Conservation (phyloP, 306 rosid species). For the Sechiopsis laciniata region DNA sequence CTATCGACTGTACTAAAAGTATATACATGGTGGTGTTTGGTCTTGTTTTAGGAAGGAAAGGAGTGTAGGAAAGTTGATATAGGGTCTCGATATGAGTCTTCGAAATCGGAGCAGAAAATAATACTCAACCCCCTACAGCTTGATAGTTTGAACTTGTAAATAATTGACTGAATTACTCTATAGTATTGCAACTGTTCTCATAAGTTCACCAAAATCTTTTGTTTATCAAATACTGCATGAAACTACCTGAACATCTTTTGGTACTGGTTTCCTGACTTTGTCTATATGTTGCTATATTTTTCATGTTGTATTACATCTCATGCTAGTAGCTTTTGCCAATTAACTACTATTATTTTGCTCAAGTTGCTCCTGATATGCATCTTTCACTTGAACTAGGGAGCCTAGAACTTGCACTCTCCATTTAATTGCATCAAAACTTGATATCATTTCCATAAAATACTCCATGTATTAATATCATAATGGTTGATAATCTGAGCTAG, state of each 20-base stretch:
- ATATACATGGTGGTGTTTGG: background rate
- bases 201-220: background rate
- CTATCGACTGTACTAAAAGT: background rate
- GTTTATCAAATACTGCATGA: conserved; percentile 14
- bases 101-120: too few relatives aligned
- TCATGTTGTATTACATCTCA: background rate
- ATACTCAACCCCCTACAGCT: background rate
- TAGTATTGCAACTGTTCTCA: background rate
- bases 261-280: background rate
- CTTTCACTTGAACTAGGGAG: background rate
- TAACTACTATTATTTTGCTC: background rate
- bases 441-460: background rate
- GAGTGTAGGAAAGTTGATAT: conserved; percentile 10
- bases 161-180: background rate
- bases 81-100: conserved; percentile 2
- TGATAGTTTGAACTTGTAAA: background rate
- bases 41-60: conserved; percentile 8
- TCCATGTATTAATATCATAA: background rate
- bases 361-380: background rate
- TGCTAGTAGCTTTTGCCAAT: background rate
- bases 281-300: background rate
- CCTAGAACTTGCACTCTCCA: background rate
- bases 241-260: conserved; percentile 11
- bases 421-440: background rate
- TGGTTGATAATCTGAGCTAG: background rate